Evolutionary conservation across 106 monocot species (phyloP), one percentile per base, ranked within the genome.

Genomic region (Cymbidium sinense): DNA sequence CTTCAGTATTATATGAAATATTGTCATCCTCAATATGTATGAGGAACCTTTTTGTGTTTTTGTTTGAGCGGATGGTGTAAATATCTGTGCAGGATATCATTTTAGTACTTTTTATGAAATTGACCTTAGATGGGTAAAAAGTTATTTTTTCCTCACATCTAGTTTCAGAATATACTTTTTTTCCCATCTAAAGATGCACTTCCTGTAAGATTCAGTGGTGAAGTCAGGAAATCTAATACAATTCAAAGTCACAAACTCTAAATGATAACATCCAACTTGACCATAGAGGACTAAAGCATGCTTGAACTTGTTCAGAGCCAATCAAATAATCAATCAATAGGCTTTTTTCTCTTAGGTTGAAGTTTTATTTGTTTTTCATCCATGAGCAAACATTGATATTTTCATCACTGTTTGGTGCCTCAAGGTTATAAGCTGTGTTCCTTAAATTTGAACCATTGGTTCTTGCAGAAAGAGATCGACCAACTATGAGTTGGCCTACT

Each of bases 401-500:
- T 52, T 20, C 52, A 52, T 61, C 25, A 8, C 25, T 61, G 13
- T 8, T 62, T 62, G 61, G 7, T 62, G 7, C 25, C 25, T 62
- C 27, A 9, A 25, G 25, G 7, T 25, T 15, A 8, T 25, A 27
- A 25, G 7, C 7, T 62, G 27, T 62, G 61, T 25, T 62, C 61
- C 61, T 67, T 67, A 29, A 29, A 67, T 33, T 3, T 67, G 67
- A 67, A 67, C 27, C 21, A 71, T n/a, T 71, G 1, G 12, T 37
- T 39, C 37, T 65, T 83, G 50, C 82, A 88, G 88, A 82, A 51
- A 80, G 82, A 79, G 85, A 75, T 77, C 78, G 78, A 81, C 91
- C 91, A 47, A 83, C 86, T 4, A 81, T 88, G 86, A 84, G 83
- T 61, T 91, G 86, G 86, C 70, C 86, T 1, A 86, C 82, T 12